Evolutionary conservation across 2,329 filamentous ascomycete species (phyloP).

Genomic region (Domatiomyces globalis): DNA sequence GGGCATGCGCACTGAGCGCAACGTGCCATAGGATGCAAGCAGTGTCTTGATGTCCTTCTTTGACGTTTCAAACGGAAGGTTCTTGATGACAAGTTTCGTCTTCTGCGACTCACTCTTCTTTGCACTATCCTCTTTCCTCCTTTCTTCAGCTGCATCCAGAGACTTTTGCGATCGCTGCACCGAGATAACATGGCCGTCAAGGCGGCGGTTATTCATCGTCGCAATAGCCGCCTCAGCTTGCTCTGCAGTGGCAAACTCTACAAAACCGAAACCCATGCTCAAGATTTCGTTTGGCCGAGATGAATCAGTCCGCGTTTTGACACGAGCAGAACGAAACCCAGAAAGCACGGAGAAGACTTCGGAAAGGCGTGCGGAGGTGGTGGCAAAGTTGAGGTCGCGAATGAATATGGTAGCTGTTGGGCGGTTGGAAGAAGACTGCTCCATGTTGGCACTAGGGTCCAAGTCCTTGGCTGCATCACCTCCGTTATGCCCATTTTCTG

Average conservation of each 20-base stretch:
- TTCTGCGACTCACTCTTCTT: constrained; percentile 63
- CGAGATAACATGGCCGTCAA: constrained; percentile 76
- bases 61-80: constrained; percentile 85
- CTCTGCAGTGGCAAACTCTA: constrained; percentile 66
- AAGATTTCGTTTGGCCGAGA: constrained; percentile 77
- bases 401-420: constrained; percentile 67
- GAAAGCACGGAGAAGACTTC: constrained; percentile 68
- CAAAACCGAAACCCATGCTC: constrained; percentile 95
- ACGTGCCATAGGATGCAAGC: constrained; percentile 79
- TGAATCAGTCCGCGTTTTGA: constrained; percentile 88
- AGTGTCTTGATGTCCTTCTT: constrained; percentile 83
- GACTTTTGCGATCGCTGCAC: constrained; percentile 81
- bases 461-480: constrained; percentile 20
- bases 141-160: constrained; percentile 73
- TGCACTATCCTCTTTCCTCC: constrained; percentile 64
- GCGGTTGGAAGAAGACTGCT: constrained; percentile 22
- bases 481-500: constrained; percentile 11
- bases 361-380: constrained; percentile 59
- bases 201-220: constrained; percentile 73
- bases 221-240: constrained; percentile 66
- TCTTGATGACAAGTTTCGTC: constrained; percentile 96
- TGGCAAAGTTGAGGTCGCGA: constrained; percentile 85
- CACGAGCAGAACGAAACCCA: constrained; percentile 75
- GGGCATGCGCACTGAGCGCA: constrained; percentile 82
- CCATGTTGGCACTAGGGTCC: constrained; percentile 21